phyloP scores from a whole-genome alignment of 768 basidiomycete genomes.

The Suillus bovinus region DNA sequence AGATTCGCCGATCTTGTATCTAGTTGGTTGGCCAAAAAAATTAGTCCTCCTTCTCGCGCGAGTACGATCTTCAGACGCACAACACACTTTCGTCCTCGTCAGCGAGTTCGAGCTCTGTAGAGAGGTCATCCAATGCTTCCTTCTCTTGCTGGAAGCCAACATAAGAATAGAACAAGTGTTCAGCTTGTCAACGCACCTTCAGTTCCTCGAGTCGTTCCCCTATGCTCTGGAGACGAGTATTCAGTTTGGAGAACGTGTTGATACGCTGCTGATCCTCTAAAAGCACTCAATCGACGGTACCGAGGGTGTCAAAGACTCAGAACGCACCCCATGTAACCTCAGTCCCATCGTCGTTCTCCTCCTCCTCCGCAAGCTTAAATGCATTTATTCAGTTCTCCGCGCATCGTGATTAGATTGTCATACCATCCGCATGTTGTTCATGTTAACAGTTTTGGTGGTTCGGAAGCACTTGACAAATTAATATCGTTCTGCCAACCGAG shows the following conservation, averaged over 20 bases:
- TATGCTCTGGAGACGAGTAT: constrained; percentile 70
- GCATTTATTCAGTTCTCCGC: constrained; percentile 5
- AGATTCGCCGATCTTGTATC: constrained; percentile 88
- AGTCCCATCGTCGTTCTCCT: constrained; percentile 70
- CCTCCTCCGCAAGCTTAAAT: constrained; percentile 67
- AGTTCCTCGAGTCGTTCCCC: constrained; percentile 71
- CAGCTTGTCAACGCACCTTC: constrained; percentile 51
- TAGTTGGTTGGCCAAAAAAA: constrained; percentile 27
- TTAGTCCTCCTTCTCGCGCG: constrained; percentile 2
- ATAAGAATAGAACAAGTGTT: not conserved
- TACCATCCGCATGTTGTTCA: constrained; percentile 62
- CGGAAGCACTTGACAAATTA: constrained; percentile 3
- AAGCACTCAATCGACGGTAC: constrained; percentile 1
- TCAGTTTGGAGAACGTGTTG: constrained; percentile 89
- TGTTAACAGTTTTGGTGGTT: constrained; percentile 4
- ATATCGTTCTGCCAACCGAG: not conserved
- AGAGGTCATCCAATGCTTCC: constrained; percentile 88
- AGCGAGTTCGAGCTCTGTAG: constrained; percentile 83
- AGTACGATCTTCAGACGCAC: constrained; percentile 42
- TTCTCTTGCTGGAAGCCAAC: constrained; percentile 76
- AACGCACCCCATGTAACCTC: constrained; percentile 85
- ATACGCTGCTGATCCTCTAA: constrained; percentile 87
- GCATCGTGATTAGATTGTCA: constrained; percentile 2
- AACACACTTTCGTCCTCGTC: constrained; percentile 82
- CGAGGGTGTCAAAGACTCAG: not conserved